Conservation (phyloP, 148 eudicot species). For the Pharnaceum exiguum region DNA sequence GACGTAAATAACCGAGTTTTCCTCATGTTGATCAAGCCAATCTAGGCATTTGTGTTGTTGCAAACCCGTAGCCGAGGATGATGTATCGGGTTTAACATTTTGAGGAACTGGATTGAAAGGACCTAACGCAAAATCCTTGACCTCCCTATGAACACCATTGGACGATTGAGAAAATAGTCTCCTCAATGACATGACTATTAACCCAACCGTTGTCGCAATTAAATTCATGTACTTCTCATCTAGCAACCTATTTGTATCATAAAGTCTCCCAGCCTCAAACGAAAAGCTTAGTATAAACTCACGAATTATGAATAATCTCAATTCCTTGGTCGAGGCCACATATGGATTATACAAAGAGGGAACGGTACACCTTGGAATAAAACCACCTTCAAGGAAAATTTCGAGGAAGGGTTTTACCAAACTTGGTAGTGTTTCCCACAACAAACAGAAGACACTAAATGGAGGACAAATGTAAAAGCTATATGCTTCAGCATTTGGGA, state of each 20-base stretch:
- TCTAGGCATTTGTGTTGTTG: slow-evolving; percentile 23
- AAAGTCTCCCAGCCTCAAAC: slow-evolving; percentile 8
- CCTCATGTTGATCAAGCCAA: slow-evolving; percentile 43
- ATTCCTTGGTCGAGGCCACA: slow-evolving; percentile 10
- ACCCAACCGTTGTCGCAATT: no score
- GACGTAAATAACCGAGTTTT: slow-evolving; percentile 42
- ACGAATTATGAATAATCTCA: slow-evolving; percentile 18
- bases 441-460: not conserved
- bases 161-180: not conserved
- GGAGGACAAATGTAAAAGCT: slow-evolving; percentile 10
- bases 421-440: slow-evolving; percentile 1
- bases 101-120: slow-evolving; percentile 20
- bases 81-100: not conserved
- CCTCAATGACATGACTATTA: no score
- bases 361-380: not conserved
- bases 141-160: not conserved
- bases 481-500: slow-evolving; percentile 5
- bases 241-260: slow-evolving; percentile 11
- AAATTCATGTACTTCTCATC: slow-evolving; percentile 25
- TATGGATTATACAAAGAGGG: slow-evolving; percentile 8
- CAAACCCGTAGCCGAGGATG: no score
- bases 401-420: slow-evolving; percentile 15
- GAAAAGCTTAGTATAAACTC: not conserved
- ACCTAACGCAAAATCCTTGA: slow-evolving; percentile 32
- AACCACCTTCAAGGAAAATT: slow-evolving; percentile 8